Percentiles rank a stretch among this genome's conserved stretches.
phyloP scores from a whole-genome alignment of 208 protist genomes.

The Crithidia acanthocephali region DNA sequence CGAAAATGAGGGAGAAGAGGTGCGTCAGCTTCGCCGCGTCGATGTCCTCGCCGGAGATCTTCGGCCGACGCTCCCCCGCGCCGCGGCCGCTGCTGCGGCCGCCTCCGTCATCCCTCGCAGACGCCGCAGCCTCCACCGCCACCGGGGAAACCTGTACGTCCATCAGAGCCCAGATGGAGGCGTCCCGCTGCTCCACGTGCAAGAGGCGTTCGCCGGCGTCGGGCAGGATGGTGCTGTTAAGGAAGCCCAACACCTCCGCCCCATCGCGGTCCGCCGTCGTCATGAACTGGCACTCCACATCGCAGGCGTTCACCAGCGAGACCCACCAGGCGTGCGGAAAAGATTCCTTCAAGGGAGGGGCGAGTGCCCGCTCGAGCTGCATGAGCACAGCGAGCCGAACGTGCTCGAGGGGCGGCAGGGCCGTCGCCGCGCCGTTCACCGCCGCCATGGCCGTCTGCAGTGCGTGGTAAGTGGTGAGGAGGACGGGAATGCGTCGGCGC shows the following conservation, averaged over 20 bases:
- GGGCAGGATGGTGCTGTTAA: slow-evolving; percentile 51
- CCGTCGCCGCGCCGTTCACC: slow-evolving; percentile 34
- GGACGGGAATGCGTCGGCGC: slow-evolving; percentile 46
- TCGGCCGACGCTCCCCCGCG: slow-evolving; percentile 15
- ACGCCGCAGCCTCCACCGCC: slow-evolving; percentile 15
- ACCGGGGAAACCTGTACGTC: slow-evolving; percentile 41
- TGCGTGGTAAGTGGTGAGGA: slow-evolving; percentile 52
- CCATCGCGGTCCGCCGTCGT: slow-evolving; percentile 43
- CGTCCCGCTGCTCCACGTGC: slow-evolving; percentile 39
- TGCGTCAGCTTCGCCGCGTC: slow-evolving; percentile 42
- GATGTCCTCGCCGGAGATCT: slow-evolving; percentile 43
- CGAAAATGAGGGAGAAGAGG: slow-evolving; percentile 27
- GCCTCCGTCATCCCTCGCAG: background rate
- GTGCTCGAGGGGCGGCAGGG: slow-evolving; percentile 63
- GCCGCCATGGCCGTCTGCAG: slow-evolving; percentile 43
- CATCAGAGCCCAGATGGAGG: slow-evolving; percentile 37
- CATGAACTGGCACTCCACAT: slow-evolving; percentile 84
- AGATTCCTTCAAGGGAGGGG: slow-evolving; percentile 41
- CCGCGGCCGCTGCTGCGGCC: background rate
- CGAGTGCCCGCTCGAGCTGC: slow-evolving; percentile 49
- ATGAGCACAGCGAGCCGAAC: slow-evolving; percentile 56
- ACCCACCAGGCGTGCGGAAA: slow-evolving; percentile 54
- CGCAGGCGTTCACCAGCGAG: slow-evolving; percentile 62
- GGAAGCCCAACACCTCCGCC: slow-evolving; percentile 45
- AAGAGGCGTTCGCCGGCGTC: slow-evolving; percentile 40